Evolutionary conservation across 2,329 filamentous ascomycete genomes (phyloP).

Genomic region (Fusarium subglutinans): DNA sequence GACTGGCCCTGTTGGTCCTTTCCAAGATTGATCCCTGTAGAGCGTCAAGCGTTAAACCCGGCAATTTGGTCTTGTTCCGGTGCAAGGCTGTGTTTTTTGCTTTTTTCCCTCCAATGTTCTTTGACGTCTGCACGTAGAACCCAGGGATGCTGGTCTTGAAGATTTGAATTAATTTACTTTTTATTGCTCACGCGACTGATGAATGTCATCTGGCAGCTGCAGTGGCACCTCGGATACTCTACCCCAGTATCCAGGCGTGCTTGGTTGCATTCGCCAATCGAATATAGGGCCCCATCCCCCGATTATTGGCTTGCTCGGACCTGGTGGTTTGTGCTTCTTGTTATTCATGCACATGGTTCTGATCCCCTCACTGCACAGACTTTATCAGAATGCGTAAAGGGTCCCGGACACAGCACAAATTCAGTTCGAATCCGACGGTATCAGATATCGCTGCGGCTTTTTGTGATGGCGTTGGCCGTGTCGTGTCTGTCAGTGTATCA

Average conservation of each 20-base stretch:
- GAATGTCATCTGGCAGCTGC: slow-evolving; percentile 5
- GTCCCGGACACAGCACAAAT: neutral
- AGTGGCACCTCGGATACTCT: neutral
- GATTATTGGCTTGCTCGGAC: slow-evolving; percentile 14
- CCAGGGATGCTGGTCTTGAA: neutral
- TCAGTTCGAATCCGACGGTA: neutral
- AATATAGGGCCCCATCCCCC: neutral
- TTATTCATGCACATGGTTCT: neutral
- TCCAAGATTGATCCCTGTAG: slow-evolving; percentile 1
- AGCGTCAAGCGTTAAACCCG: slow-evolving; percentile 2
- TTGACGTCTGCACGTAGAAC: neutral
- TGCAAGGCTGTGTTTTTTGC: slow-evolving; percentile 5
- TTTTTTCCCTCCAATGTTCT: slow-evolving; percentile 1
- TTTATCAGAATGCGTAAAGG: neutral
- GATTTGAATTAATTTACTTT: neutral
- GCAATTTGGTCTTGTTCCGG: slow-evolving; percentile 5
- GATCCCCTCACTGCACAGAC: slow-evolving; percentile 19
- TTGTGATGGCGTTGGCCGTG: neutral
- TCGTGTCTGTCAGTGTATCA: neutral
- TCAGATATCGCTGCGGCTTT: slow-evolving; percentile 4
- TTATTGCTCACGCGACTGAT: neutral
- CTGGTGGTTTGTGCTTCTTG: neutral
- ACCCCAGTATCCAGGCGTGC: neutral
- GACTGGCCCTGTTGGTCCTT: neutral
- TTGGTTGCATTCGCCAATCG: slow-evolving; percentile 30